phyloP scores from a whole-genome alignment of 192 early-diverging fungal species.

The Mycoemilia scoparia region DNA sequence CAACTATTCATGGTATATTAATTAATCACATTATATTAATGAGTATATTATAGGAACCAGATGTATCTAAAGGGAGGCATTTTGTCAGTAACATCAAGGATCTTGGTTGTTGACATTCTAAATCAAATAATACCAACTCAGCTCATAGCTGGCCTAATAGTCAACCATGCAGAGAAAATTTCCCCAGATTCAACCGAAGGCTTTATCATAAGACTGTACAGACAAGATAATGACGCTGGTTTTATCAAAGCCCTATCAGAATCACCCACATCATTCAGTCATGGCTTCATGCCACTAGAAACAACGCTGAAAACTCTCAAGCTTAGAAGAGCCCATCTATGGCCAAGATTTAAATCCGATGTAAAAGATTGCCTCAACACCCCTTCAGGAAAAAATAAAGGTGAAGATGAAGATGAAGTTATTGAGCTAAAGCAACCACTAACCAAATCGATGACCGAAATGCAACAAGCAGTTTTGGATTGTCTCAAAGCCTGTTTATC shows the following conservation, averaged over 20 bases:
- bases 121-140: constrained; percentile 53
- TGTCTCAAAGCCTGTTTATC: constrained; percentile 61
- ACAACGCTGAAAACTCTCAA: constrained; percentile 65
- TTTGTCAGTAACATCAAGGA: constrained; percentile 66
- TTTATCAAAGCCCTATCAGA: constrained; percentile 95
- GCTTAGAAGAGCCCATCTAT: constrained; percentile 64
- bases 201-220: constrained; percentile 68
- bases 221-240: constrained; percentile 57
- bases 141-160: constrained; percentile 63
- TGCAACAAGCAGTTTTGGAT: constrained; percentile 68
- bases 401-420: constrained; percentile 28
- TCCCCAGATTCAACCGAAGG: constrained; percentile 67
- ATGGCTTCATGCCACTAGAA: constrained; percentile 76
- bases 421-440: constrained; percentile 63
- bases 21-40: neutral
- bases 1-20: constrained; percentile 5
- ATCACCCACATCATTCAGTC: constrained; percentile 54
- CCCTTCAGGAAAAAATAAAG: neutral
- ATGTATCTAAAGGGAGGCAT: constrained; percentile 72
- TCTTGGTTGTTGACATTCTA: constrained; percentile 80
- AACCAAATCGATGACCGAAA: constrained; percentile 58
- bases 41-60: too few species aligned
- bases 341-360: constrained; percentile 46
- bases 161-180: constrained; percentile 73
- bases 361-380: constrained; percentile 1